Conservation (phyloP, 768 basidiomycete species). For the Phanerochaete sordida region DNA sequence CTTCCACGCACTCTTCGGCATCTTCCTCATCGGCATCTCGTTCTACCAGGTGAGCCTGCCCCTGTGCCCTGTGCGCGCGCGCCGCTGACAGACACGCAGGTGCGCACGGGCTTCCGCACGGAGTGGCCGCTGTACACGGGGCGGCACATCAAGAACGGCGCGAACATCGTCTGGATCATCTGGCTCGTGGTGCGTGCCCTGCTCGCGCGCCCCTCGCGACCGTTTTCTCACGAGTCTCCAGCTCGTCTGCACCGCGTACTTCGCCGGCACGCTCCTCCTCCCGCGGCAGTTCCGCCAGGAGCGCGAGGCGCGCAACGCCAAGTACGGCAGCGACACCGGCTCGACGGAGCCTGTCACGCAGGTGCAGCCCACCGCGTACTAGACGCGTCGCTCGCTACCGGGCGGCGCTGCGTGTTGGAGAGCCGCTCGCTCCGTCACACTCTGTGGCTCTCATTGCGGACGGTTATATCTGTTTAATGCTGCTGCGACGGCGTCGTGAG, state of each 20-base stretch:
- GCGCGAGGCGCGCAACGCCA: background rate
- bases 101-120: conserved; percentile 38
- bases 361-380: background rate
- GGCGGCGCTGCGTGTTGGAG: no score
- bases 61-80: background rate
- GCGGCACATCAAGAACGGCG: conserved; percentile 18
- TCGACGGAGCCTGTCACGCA: background rate
- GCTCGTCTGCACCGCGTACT: conserved; percentile 28
- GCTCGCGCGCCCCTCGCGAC: conserved; percentile 16
- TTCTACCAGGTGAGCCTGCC: conserved; percentile 35
- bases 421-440: no score
- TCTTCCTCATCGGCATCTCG: conserved; percentile 51
- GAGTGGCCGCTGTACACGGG: conserved; percentile 30
- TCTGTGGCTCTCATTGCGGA: no score
- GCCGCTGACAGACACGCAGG: conserved; percentile 25
- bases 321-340: background rate
- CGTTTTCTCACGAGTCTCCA: conserved; percentile 2
- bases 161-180: conserved; percentile 29
- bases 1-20: conserved; percentile 43
- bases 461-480: no score
- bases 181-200: conserved; percentile 50
- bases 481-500: no score
- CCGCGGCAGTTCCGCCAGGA: conserved; percentile 30
- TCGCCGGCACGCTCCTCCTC: conserved; percentile 24
- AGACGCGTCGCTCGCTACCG: background rate